These are phyloP conservation scores for Penicillium nordicum DNA, from an alignment of 2,329 filamentous ascomycete species.

Conservation along the genomic window DNA sequence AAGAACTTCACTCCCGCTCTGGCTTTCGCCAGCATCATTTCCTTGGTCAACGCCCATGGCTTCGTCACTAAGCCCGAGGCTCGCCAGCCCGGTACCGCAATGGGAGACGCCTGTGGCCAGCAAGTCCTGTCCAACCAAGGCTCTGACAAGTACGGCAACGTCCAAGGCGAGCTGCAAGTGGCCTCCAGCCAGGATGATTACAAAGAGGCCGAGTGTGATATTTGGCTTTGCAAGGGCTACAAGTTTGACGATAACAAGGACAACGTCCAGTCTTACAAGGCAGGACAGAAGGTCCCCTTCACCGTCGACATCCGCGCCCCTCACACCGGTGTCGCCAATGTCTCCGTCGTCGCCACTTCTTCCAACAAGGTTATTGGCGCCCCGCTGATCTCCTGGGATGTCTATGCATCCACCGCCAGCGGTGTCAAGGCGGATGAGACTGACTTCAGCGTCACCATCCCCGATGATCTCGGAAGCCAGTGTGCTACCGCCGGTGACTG, in stretches of 20 bases:
- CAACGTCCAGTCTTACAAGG: constrained; percentile 52
- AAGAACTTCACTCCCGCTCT: constrained; percentile 43
- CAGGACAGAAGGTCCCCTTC: constrained; percentile 46
- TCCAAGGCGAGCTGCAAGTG: constrained; percentile 54
- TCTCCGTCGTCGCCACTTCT: constrained; percentile 48
- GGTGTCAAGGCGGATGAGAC: constrained; percentile 27
- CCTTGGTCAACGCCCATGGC: constrained; percentile 53
- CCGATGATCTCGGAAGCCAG: constrained; percentile 26
- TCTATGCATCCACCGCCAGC: constrained; percentile 32
- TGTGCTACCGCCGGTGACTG: constrained; percentile 30
- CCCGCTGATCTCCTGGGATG: constrained; percentile 33
- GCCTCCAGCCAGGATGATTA: constrained; percentile 49
- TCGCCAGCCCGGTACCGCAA: constrained; percentile 52
- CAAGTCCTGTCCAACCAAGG: constrained; percentile 54
- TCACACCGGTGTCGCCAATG: constrained; percentile 50
- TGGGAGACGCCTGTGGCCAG: constrained; percentile 52
- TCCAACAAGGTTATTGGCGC: constrained; percentile 40
- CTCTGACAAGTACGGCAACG: constrained; percentile 55
- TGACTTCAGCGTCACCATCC: constrained; percentile 33
- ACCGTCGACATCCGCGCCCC: constrained; percentile 47
- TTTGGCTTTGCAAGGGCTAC: constrained; percentile 59
- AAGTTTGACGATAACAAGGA: constrained; percentile 55
- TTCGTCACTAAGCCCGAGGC: constrained; percentile 49
- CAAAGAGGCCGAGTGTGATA: constrained; percentile 47
- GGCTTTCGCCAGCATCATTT: constrained; percentile 44